Base-by-base conservation (phyloP, 805 yeast species). In the Kregervanrija fluxuum region DNA sequence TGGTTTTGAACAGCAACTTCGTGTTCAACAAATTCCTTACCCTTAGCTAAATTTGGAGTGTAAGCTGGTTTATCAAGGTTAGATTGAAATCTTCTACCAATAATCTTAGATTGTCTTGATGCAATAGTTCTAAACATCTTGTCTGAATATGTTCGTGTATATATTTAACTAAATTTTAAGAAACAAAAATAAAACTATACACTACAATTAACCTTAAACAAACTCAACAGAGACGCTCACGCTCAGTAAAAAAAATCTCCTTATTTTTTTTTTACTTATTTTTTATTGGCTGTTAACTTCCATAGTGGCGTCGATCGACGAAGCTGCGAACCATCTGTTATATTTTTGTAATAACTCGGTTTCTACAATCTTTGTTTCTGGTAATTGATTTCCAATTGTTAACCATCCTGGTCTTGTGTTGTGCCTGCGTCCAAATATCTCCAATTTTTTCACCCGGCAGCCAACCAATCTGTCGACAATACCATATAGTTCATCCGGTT, bases 401-500 rank as follows among this genome's bases (percentile, higher is more conserved):
- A 90, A 66, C 97, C 98, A 91, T 0, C 96, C 96, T 0, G 88
- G 85, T 33, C 96, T 72, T 1, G 83, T 71, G 56, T 91, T 90
- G 56, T 86, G 91, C 51, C 81, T 84, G 45, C 95, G 73, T 5
- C 97, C 97, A 65, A 90, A 90, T 1, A 91, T 78, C 61, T 91
- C 97, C 30, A 91, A 68, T 57, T 91, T 90, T 30, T 95, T 69
- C 4, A 89, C 75, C 47, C 80, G 76, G 3, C 69, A 69, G 0
- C 96, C 97, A 4, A 82, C 96, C 36, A 90, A 57, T 46, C 96
- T 68, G 53, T 91, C 97, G 11, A 85, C 82, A 48, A 91, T 79
- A 8, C 82, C 93, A 59, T 90, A 90, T 11, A 83, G 65, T 67
- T 90, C 96, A 59, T 87, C 96, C 0, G 98, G 98, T 59, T 90